phyloP scores from a whole-genome alignment of 805 yeast species.

The Saccharomycopsis capsularis region DNA sequence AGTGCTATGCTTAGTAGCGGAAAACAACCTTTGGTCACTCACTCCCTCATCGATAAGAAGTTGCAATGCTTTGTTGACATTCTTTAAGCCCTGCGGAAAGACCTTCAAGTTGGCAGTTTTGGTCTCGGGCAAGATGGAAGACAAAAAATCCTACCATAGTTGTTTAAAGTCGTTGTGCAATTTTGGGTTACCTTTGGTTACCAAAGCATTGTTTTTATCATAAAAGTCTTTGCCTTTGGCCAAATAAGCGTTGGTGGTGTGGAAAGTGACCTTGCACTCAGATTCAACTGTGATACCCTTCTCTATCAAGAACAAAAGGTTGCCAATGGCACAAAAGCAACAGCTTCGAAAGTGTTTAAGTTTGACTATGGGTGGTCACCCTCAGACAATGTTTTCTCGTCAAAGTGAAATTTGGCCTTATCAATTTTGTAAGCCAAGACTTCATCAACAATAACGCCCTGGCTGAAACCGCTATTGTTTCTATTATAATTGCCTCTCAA shows the following conservation, averaged over 20 bases:
- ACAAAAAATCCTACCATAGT: neutral
- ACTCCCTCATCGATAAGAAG: neutral
- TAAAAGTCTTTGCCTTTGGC: neutral
- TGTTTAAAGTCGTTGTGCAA: neutral
- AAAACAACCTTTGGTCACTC: constrained; percentile 3
- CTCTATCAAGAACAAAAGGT: neutral
- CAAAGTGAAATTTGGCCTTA: constrained; percentile 19
- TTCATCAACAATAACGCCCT: constrained; percentile 39
- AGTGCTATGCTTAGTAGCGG: neutral
- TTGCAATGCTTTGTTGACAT: neutral
- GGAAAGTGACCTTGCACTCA: neutral
- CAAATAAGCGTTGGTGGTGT: neutral
- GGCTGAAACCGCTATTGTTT: constrained; percentile 44
- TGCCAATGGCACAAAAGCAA: neutral
- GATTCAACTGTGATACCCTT: neutral
- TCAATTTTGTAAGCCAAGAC: constrained; percentile 31
- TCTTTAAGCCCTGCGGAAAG: neutral
- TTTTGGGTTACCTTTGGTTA: neutral
- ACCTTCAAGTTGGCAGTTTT: neutral
- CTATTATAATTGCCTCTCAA: constrained; percentile 46
- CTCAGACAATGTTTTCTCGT: constrained; percentile 24
- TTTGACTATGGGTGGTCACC: constrained; percentile 31
- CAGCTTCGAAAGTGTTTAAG: constrained; percentile 34
- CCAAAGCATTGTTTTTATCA: no score
- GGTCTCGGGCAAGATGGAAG: neutral